A percentile compares a stretch with the other conserved stretches of the same genome.
phyloP scores from a whole-genome alignment of 73 alveolate genomes.

The Paramecium primaurelia region DNA sequence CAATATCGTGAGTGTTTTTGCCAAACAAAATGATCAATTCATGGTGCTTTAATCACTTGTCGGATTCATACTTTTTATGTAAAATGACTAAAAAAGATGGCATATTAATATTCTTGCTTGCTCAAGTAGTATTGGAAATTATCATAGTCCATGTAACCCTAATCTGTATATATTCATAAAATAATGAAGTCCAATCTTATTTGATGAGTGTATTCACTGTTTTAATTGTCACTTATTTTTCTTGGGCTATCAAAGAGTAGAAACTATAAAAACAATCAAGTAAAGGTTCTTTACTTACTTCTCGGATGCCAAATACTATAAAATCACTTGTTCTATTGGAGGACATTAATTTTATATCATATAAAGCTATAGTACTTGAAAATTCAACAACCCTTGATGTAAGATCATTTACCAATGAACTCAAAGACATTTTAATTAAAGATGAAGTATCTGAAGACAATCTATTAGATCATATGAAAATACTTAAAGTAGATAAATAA shows the following conservation, averaged over 20 bases:
- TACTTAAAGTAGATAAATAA: neutral
- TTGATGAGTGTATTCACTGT: neutral
- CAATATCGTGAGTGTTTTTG: neutral
- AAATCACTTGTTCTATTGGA: neutral
- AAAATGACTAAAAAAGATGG: neutral
- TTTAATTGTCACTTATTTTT: neutral
- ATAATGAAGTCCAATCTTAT: neutral
- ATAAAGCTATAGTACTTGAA: neutral
- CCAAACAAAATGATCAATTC: neutral
- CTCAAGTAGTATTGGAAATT: slow-evolving; percentile 30
- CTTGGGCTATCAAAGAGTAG: neutral
- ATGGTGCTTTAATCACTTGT: neutral
- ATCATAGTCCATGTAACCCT: slow-evolving; percentile 27
- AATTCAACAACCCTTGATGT: neutral
- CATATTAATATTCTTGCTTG: neutral
- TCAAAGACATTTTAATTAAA: neutral
- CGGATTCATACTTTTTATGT: neutral
- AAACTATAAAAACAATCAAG: neutral
- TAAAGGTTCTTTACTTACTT: neutral
- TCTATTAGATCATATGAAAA: neutral
- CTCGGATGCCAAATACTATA: neutral
- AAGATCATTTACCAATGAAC: neutral
- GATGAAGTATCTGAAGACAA: neutral
- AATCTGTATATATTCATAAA: neutral
- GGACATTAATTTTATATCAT: neutral